These are phyloP conservation scores for Ophiocordyceps polyrhachis-furcata DNA, from an alignment of 2,329 filamentous ascomycete genomes.

Conservation along the genomic window DNA sequence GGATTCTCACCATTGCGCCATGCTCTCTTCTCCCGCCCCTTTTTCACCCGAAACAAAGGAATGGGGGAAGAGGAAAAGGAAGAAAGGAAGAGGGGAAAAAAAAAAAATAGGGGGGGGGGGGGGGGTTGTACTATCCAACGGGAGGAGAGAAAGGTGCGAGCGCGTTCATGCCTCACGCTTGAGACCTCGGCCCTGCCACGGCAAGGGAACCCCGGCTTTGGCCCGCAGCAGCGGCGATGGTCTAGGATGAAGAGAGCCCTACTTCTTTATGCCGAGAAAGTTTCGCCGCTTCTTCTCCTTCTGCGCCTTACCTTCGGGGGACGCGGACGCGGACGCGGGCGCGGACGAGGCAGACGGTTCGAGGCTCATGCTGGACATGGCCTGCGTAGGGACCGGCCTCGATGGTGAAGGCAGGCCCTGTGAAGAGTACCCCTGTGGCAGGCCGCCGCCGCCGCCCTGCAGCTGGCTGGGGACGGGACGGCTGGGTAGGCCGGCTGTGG, in stretches of 20 bases:
- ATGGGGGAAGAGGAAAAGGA: too few relatives aligned
- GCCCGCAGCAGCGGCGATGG: conserved; percentile 2
- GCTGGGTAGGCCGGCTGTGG: conserved; percentile 8
- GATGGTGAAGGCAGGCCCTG: conserved; percentile 3
- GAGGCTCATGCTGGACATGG: conserved; percentile 37
- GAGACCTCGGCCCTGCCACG: neutral
- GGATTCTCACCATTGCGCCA: too few relatives aligned
- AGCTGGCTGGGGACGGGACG: conserved; percentile 4
- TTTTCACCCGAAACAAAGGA: neutral
- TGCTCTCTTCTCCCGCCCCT: too few relatives aligned
- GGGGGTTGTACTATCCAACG: too few relatives aligned
- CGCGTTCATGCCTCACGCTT: neutral
- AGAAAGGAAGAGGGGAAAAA: neutral
- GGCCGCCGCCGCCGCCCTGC: neutral
- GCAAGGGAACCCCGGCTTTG: neutral
- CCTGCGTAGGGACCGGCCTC: conserved; percentile 27
- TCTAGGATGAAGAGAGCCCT: conserved; percentile 12
- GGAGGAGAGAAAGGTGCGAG: neutral
- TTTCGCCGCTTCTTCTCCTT: conserved; percentile 46
- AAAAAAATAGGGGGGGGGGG: too few relatives aligned
- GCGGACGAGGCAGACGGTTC: conserved; percentile 5
- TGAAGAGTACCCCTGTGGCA: too few relatives aligned
- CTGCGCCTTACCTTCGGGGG: conserved; percentile 20
- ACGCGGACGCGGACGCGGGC: conserved; percentile 6
- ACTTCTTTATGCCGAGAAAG: conserved; percentile 41